Conservation (phyloP, 2,329 filamentous ascomycete genomes). For the Exserohilum turcica region DNA sequence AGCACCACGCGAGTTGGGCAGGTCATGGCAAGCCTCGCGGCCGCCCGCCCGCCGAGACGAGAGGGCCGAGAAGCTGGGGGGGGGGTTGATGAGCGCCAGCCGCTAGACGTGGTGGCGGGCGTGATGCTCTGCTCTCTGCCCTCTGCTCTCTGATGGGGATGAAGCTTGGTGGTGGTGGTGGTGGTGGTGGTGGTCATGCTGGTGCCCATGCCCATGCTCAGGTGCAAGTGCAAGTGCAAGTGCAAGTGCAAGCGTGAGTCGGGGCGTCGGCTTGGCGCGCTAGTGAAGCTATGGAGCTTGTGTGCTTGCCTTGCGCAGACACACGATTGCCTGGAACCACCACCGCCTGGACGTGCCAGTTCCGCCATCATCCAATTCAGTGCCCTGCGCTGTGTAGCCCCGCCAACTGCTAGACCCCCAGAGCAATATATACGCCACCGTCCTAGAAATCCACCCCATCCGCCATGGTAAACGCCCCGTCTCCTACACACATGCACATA, state of each 20-base stretch:
- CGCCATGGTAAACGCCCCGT: conserved; percentile 37
- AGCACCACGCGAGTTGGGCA: neutral
- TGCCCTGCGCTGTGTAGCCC: neutral
- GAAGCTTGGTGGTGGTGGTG: no score
- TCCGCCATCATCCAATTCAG: conserved; percentile 1
- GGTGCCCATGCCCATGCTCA: no score
- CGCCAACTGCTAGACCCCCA: neutral
- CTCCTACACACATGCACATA: neutral
- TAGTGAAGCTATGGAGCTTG: conserved; percentile 26
- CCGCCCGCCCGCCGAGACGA: neutral
- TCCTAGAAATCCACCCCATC: conserved; percentile 2
- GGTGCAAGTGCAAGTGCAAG: neutral
- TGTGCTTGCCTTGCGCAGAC: no score
- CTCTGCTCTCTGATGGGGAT: no score
- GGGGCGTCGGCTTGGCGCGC: conserved; percentile 19
- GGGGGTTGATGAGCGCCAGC: neutral
- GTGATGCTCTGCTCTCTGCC: conserved; percentile 1
- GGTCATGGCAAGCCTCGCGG: neutral
- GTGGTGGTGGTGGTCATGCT: no score
- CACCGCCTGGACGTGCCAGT: conserved; percentile 13
- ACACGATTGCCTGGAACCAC: conserved; percentile 38
- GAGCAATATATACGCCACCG: neutral
- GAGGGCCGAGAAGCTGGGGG: neutral
- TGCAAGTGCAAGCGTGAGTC: neutral
- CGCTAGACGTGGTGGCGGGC: neutral